These are phyloP conservation scores for Sclerotiophoma versabilis DNA, from an alignment of 2,329 filamentous ascomycete genomes.

Conservation along the genomic window DNA sequence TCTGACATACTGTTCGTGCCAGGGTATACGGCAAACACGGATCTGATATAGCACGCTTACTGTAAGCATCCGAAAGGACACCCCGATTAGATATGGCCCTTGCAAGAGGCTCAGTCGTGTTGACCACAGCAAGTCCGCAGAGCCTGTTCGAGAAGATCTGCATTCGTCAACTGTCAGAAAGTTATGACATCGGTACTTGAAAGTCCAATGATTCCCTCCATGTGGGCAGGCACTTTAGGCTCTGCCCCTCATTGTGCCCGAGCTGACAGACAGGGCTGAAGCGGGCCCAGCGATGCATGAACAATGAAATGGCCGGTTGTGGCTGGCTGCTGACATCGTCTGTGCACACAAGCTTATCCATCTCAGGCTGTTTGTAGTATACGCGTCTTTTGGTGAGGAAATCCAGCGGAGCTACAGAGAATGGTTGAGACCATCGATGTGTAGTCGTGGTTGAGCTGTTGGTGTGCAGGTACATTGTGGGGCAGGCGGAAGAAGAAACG, in stretches of 20 bases:
- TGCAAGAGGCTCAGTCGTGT: not conserved
- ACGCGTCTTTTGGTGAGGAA: not conserved
- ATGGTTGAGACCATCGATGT: not conserved
- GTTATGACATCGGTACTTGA: not conserved
- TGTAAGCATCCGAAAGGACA: not conserved
- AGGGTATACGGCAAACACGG: not conserved
- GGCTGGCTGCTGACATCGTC: conserved; percentile 1
- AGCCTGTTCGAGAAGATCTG: not conserved
- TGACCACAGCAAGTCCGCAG: not conserved
- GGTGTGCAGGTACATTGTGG: not conserved
- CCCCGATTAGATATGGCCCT: not conserved
- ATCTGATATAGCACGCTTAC: conserved; percentile 7
- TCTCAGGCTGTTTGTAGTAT: not conserved
- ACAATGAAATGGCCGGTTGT: not conserved
- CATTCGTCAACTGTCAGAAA: not conserved
- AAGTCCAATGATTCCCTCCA: not conserved
- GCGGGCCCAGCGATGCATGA: not conserved
- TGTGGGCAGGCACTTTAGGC: not conserved
- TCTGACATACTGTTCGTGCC: not conserved
- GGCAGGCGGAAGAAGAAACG: not conserved
- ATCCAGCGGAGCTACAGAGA: not conserved
- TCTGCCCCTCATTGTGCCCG: not conserved
- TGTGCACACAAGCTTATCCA: not conserved
- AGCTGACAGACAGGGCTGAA: conserved; percentile 9
- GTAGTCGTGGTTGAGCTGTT: not conserved